Percentiles rank a stretch among this genome's conserved stretches.
phyloP scores from a whole-genome alignment of 345 rosid genomes.

The rapeseed (Brassica napus) region DNA sequence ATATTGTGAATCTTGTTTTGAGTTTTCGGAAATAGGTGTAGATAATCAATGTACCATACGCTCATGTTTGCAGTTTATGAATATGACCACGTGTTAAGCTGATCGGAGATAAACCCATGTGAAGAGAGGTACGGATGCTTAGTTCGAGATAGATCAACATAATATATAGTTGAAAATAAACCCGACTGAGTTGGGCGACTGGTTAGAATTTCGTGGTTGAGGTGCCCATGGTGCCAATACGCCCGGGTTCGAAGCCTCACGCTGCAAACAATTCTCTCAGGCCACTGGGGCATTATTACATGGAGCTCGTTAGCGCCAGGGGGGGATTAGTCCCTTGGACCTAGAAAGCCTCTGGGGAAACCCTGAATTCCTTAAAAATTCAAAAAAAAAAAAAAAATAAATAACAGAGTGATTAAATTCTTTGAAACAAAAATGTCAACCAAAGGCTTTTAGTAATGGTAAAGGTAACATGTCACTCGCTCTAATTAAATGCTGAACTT shows the following conservation, averaged over 20 bases:
- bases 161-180: not conserved
- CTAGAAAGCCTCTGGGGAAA: no score
- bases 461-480: slow-evolving; percentile 4
- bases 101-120: slow-evolving; percentile 24
- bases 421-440: slow-evolving; percentile 18
- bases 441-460: slow-evolving; percentile 7
- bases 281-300: no score
- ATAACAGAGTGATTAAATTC: not conserved
- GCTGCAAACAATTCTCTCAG: no score
- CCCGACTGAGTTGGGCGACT: no score
- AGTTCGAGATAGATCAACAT: slow-evolving; percentile 31
- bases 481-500: slow-evolving; percentile 16
- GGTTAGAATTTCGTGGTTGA: no score
- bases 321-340: no score
- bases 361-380: no score
- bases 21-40: not conserved
- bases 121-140: slow-evolving; percentile 15
- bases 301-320: no score
- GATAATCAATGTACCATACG: not conserved
- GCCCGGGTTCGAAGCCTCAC: no score
- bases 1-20: not conserved
- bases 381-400: no score
- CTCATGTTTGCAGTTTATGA: not conserved
- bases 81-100: slow-evolving; percentile 10
- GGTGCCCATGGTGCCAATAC: no score